Percentiles rank a stretch among this genome's conserved stretches.
Evolutionary conservation across 2,329 filamentous ascomycete species (phyloP).

Genomic region (Stachybotrys chartarum): DNA sequence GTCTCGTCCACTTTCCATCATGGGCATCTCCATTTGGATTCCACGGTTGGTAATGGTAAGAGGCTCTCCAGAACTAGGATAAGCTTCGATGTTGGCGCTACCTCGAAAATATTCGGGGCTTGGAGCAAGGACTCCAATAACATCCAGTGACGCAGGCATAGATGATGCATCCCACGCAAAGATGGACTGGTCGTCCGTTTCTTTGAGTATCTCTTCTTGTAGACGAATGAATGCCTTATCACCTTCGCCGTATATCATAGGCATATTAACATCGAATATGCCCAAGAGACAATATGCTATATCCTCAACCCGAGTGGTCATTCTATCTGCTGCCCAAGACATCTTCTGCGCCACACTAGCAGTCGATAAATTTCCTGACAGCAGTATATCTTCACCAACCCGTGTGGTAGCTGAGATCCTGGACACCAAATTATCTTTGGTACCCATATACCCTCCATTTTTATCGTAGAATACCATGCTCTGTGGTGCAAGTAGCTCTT

Average conservation of each 20-base stretch:
- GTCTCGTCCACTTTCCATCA: no score
- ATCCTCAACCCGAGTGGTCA: slow-evolving; percentile 12
- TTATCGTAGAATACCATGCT: slow-evolving; percentile 8
- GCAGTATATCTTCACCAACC: slow-evolving; percentile 7
- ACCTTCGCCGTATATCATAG: slow-evolving; percentile 13
- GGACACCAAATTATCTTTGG: slow-evolving; percentile 2
- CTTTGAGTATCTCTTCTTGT: slow-evolving; percentile 15
- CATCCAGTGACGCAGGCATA: slow-evolving; percentile 5
- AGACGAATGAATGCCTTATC: slow-evolving; percentile 13
- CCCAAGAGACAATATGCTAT: slow-evolving; percentile 14
- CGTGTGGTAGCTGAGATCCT: slow-evolving; percentile 5
- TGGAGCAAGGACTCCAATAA: slow-evolving; percentile 7
- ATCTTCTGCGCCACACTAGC: slow-evolving; percentile 10
- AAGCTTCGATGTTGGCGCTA: slow-evolving; percentile 1
- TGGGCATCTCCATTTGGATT: slow-evolving; percentile 4
- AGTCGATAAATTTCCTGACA: slow-evolving; percentile 1
- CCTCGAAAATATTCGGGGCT: slow-evolving; percentile 8
- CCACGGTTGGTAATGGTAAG: slow-evolving; percentile 11
- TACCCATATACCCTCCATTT: slow-evolving; percentile 7
- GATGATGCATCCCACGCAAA: slow-evolving; percentile 11
- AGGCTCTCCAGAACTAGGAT: slow-evolving; percentile 5
- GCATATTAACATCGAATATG: slow-evolving; percentile 13
- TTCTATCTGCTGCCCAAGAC: slow-evolving; percentile 11
- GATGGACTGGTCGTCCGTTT: slow-evolving; percentile 11
- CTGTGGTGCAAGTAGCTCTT: slow-evolving; percentile 10